These are phyloP conservation scores for Colletotrichum noveboracense DNA, from an alignment of 2,329 filamentous ascomycete species.

Conservation along the genomic window DNA sequence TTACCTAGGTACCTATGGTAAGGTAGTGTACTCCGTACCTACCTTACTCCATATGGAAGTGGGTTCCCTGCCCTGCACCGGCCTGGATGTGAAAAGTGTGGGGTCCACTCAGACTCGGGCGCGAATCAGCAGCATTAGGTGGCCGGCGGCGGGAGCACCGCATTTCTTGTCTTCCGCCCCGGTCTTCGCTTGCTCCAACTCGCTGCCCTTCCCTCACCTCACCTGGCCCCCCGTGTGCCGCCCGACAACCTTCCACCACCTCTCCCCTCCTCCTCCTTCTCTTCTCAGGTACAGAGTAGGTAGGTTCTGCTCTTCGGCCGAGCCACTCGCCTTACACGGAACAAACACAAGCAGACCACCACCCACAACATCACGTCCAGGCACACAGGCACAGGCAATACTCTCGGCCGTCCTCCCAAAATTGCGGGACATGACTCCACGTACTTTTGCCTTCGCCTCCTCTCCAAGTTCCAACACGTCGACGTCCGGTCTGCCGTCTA, in stretches of 20 bases:
- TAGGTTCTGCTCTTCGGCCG: background rate
- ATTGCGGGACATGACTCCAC: background rate
- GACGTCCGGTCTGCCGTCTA: background rate
- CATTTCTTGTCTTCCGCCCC: background rate
- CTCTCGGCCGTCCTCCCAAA: background rate
- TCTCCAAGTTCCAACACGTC: background rate
- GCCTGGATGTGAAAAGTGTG: background rate
- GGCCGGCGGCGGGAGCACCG: background rate
- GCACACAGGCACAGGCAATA: background rate
- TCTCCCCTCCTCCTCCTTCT: background rate
- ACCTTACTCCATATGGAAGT: too few species aligned
- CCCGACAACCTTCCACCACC: background rate
- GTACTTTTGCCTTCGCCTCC: background rate
- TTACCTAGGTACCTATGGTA: too few species aligned
- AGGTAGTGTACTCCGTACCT: too few species aligned
- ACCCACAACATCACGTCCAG: background rate
- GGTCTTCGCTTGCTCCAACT: background rate
- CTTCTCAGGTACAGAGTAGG: too few species aligned
- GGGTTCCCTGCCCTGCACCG: too few species aligned
- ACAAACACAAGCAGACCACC: background rate
- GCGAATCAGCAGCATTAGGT: background rate
- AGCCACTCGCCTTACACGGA: background rate
- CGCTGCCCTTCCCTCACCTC: background rate
- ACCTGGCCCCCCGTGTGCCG: background rate
- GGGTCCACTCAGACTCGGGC: background rate